These are phyloP conservation scores for Ceratocystis huliohia DNA, from an alignment of 2,329 filamentous ascomycete genomes.

Conservation along the genomic window DNA sequence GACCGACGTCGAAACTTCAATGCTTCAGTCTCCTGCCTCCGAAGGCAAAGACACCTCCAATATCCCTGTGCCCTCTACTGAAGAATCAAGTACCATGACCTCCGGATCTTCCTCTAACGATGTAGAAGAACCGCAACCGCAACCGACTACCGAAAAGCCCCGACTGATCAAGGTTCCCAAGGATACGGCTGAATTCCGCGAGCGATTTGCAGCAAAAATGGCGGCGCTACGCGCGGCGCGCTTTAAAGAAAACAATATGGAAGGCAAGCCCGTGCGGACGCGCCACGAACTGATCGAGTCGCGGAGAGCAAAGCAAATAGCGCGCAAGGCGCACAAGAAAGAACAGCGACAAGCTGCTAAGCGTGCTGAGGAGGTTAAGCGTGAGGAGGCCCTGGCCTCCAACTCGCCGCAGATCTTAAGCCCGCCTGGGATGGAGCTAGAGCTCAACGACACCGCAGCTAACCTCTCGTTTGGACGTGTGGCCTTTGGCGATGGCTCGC, in stretches of 20 bases:
- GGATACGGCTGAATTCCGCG: constrained; percentile 62
- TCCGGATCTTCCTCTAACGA: constrained; percentile 50
- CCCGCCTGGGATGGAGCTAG: constrained; percentile 32
- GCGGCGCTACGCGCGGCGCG: constrained; percentile 72
- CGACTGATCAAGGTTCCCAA: constrained; percentile 56
- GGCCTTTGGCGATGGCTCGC: constrained; percentile 76
- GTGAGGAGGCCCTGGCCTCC: constrained; percentile 50
- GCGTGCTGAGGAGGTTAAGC: constrained; percentile 59
- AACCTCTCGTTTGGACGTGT: constrained; percentile 83
- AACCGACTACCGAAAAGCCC: constrained; percentile 38
- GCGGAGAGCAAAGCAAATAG: constrained; percentile 72
- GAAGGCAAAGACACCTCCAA: constrained; percentile 39
- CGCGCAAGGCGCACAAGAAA: constrained; percentile 80
- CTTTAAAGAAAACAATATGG: constrained; percentile 57
- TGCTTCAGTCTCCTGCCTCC: constrained; percentile 39
- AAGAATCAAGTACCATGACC: constrained; percentile 36
- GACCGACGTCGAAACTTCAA: constrained; percentile 33
- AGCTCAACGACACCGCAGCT: constrained; percentile 33
- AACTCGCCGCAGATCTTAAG: constrained; percentile 50
- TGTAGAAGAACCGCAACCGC: constrained; percentile 33
- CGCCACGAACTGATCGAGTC: constrained; percentile 87
- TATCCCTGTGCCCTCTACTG: constrained; percentile 32
- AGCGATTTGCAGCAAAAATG: constrained; percentile 69
- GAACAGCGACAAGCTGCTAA: constrained; percentile 65
- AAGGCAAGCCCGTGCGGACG: constrained; percentile 71